Conservation (phyloP, 768 basidiomycete species). For the Boletus reticulatus region DNA sequence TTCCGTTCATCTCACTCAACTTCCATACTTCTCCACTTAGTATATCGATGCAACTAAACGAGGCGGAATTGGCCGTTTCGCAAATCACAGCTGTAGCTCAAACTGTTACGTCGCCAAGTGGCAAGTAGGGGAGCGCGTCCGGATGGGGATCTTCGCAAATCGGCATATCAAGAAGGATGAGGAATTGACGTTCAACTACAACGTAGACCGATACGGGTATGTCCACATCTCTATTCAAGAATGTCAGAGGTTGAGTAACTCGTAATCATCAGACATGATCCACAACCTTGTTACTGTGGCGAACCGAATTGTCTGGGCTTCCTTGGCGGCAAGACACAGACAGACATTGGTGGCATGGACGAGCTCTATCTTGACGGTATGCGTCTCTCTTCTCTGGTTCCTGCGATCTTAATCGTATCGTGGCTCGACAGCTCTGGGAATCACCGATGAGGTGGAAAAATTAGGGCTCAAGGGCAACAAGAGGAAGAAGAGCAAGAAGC, state of each 20-base stretch:
- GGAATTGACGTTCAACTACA: conserved; percentile 98
- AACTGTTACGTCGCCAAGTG: conserved; percentile 99
- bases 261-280: conserved; percentile 65
- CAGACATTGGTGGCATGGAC: conserved; percentile 92
- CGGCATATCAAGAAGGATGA: conserved; percentile 73
- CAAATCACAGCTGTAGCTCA: conserved; percentile 96
- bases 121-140: conserved; percentile 84
- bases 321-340: conserved; percentile 98
- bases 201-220: conserved; percentile 98
- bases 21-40: conserved; percentile 36
- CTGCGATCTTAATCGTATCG: background rate
- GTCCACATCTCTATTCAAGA: conserved; percentile 24
- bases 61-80: conserved; percentile 95
- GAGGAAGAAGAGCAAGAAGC: conserved; percentile 88
- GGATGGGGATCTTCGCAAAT: conserved; percentile 99
- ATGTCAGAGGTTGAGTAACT: background rate
- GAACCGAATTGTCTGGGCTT: conserved; percentile 94
- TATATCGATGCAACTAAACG: conserved; percentile 98
- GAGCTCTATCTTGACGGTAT: conserved; percentile 91
- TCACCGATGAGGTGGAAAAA: conserved; percentile 84
- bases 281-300: conserved; percentile 93
- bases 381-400: background rate
- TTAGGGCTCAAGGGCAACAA: conserved; percentile 82
- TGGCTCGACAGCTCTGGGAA: conserved; percentile 72
- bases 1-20: background rate